Percentiles rank a stretch among this genome's conserved stretches.
Conservation (phyloP, 2,329 filamentous ascomycete species). For the Waltergamsia citrina region DNA sequence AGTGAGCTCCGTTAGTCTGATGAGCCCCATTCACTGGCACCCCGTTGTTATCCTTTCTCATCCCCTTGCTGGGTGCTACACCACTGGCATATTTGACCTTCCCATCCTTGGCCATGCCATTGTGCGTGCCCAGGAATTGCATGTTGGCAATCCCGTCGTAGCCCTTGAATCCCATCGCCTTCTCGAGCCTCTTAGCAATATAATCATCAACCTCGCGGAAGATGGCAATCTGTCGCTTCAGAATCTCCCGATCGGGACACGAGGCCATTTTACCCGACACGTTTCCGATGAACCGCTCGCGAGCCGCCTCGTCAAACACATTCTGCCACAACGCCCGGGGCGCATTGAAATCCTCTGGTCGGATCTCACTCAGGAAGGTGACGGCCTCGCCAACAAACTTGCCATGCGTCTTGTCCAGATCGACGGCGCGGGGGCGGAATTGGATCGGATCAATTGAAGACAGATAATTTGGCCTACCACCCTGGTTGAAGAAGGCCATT, state of each 20-base stretch:
- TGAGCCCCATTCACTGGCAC: not conserved
- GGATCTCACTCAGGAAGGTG: conserved; percentile 25
- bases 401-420: conserved; percentile 25
- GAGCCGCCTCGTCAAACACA: conserved; percentile 49
- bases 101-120: conserved; percentile 44
- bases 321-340: conserved; percentile 51
- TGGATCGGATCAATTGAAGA: conserved; percentile 28
- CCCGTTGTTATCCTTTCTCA: not conserved
- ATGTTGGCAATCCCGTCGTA: conserved; percentile 46
- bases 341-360: conserved; percentile 30
- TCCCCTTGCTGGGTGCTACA: conserved; percentile 15
- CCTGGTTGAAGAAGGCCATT: conserved; percentile 58
- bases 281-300: conserved; percentile 49
- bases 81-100: conserved; percentile 40
- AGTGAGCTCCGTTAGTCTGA: not conserved
- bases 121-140: conserved; percentile 51
- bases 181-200: conserved; percentile 47
- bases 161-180: conserved; percentile 51
- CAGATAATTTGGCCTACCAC: conserved; percentile 48
- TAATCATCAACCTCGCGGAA: conserved; percentile 54
- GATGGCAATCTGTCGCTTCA: conserved; percentile 56
- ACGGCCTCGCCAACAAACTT: conserved; percentile 27
- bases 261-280: conserved; percentile 51
- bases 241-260: conserved; percentile 47
- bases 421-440: conserved; percentile 21